Evolutionary conservation across 768 basidiomycete genomes (phyloP), one percentile per base, ranked within the genome.

Genomic region (Boletus patriciae): DNA sequence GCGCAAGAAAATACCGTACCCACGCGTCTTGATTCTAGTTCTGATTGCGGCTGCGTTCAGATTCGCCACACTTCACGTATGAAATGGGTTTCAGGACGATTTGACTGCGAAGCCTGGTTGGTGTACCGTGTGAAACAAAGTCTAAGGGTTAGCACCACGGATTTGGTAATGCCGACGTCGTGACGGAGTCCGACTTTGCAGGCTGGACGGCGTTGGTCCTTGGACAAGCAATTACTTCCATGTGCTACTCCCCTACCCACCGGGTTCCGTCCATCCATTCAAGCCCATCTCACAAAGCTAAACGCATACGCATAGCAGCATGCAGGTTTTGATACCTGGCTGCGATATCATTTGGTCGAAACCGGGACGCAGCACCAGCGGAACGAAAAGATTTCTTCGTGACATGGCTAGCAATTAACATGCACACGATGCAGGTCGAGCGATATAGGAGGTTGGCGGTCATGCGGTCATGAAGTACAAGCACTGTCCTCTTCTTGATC

Each of bases 21-120:
- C 41, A 47, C 21, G 19, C 36, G 7, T 33, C 19, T 19, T n/a
- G 19, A 15, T 18, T 23, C 27, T 7, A 25, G 25, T 2, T 3
- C 25, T 25, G 46, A 43, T 47, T 62, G 50, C 29, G 52, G 33
- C 58, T 47, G 45, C 40, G 53, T 48, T 53, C 51, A 38, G 60
- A 63, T 53, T 50, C 55, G 29, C 61, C 36, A 31, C 37, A 19
- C 11, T 9, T 10, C 10, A 45, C 12, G 54, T 25, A 57, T 13
- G 55, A 33, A 15, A 31, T 40, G 10, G 7, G 3, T 12, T 23
- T 11, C 9, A 31, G 19, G 25, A 51, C 2, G 29, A 23, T 25
- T 36, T 10, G 34, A 15, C 38, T n/a, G n/a, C 7, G 25, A 38
- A 6, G 37, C 18, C 16, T 8, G 31, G 15, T 13, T 51, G 23